Percentiles rank a stretch among this genome's conserved stretches.
phyloP scores from a whole-genome alignment of 1,284 basidiomycete species.

The Paramarasmius palmivorus region DNA sequence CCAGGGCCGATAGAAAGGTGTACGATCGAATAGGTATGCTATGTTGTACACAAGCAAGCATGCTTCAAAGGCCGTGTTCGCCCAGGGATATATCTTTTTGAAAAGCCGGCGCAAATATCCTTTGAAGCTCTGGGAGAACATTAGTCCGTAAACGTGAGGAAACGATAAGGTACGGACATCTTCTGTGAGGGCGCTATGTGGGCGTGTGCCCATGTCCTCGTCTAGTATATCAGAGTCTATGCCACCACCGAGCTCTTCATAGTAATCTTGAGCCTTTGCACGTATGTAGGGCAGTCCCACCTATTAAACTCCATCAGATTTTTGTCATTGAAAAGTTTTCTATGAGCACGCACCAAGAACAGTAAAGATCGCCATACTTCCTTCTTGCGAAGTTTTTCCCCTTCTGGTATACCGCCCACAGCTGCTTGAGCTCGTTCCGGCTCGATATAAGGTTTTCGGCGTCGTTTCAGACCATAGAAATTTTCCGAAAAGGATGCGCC shows the following conservation, averaged over 20 bases:
- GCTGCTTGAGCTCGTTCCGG: slow-evolving; percentile 66
- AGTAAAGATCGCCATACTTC: slow-evolving; percentile 78
- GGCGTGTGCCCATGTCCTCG: slow-evolving; percentile 46
- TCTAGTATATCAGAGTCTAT: slow-evolving; percentile 66
- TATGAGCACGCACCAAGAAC: slow-evolving; percentile 59
- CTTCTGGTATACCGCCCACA: slow-evolving; percentile 60
- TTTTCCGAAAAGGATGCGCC: slow-evolving; percentile 91
- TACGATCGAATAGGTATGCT: slow-evolving; percentile 88
- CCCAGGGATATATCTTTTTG: slow-evolving; percentile 80
- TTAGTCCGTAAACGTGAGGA: neutral
- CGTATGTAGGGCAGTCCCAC: slow-evolving; percentile 89
- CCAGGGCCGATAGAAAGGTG: slow-evolving; percentile 92
- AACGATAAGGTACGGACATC: slow-evolving; percentile 38
- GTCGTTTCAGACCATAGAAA: slow-evolving; percentile 87
- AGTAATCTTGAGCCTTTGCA: slow-evolving; percentile 88
- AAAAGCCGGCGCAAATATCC: slow-evolving; percentile 59
- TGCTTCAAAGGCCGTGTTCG: slow-evolving; percentile 76
- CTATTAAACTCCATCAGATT: slow-evolving; percentile 36
- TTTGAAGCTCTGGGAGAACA: slow-evolving; percentile 32
- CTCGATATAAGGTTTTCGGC: slow-evolving; percentile 70
- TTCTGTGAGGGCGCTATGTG: slow-evolving; percentile 46
- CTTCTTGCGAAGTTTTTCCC: slow-evolving; percentile 60
- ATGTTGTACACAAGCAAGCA: slow-evolving; percentile 87
- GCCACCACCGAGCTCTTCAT: slow-evolving; percentile 87
- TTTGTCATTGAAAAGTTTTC: neutral